phyloP scores from a whole-genome alignment of 2,329 filamentous ascomycete species.

The Coniochaeta sp. region DNA sequence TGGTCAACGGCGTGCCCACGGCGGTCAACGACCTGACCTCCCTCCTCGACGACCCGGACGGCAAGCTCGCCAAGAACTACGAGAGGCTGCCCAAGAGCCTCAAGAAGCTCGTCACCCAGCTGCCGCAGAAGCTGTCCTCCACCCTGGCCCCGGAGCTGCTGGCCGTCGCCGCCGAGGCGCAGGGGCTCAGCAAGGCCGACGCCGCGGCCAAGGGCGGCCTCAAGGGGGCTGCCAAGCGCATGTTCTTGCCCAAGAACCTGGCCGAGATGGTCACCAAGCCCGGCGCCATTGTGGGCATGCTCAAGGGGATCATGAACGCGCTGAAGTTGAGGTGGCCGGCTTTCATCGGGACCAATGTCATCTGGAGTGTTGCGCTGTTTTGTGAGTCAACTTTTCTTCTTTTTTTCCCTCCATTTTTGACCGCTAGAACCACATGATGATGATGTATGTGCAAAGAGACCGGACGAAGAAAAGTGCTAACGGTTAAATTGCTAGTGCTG shows the following conservation, averaged over 20 bases:
- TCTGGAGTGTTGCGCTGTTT: conserved; percentile 84
- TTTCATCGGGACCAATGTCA: conserved; percentile 81
- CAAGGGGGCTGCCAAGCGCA: conserved; percentile 51
- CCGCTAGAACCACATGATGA: no score
- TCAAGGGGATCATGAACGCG: conserved; percentile 86
- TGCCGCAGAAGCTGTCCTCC: conserved; percentile 74
- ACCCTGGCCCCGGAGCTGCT: conserved; percentile 74
- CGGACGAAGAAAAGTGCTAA: no score
- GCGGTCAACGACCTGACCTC: conserved; percentile 79
- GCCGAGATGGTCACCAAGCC: conserved; percentile 79
- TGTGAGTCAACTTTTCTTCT: conserved; percentile 44
- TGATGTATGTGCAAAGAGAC: no score
- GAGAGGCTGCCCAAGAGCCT: conserved; percentile 69
- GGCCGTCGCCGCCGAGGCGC: conserved; percentile 69
- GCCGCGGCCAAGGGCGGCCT: conserved; percentile 32
- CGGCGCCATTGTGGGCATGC: conserved; percentile 73
- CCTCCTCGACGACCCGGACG: conserved; percentile 54
- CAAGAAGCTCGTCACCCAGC: conserved; percentile 76
- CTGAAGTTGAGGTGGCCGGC: conserved; percentile 84
- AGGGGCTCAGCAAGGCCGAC: conserved; percentile 48
- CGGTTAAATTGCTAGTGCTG: conserved; percentile 45
- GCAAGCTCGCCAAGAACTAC: conserved; percentile 50
- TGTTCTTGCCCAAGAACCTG: conserved; percentile 63
- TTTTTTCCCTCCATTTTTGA: not conserved
- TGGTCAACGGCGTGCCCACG: conserved; percentile 86